Percentiles rank a stretch among this genome's conserved stretches.
These are phyloP conservation scores for Luzula sylvatica DNA, from an alignment of 176 grass and related monocot species.

Conservation along the genomic window DNA sequence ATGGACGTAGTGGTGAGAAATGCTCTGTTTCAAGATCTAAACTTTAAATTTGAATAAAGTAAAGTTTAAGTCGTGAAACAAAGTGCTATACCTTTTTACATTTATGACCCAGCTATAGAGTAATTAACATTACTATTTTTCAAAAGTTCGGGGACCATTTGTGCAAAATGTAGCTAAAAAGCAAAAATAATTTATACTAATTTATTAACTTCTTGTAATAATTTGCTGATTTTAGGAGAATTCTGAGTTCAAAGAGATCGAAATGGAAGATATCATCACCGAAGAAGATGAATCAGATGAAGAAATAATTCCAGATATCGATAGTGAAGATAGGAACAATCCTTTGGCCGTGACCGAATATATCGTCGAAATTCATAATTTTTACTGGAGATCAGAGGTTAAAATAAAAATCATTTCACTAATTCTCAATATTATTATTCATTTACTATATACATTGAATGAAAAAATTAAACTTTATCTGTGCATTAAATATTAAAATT, in stretches of 20 bases:
- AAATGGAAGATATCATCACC: slow-evolving; percentile 60
- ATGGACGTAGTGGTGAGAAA: slow-evolving; percentile 46
- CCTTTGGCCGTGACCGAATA: slow-evolving; percentile 82
- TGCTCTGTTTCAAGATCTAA: background rate
- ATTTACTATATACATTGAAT: no score
- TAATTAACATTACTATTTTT: background rate
- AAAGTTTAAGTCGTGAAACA: slow-evolving; percentile 3
- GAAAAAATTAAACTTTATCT: no score
- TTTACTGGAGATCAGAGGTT: slow-evolving; percentile 66
- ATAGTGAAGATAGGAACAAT: slow-evolving; percentile 52
- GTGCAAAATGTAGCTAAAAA: background rate
- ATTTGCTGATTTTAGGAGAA: slow-evolving; percentile 35
- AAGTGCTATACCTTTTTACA: background rate
- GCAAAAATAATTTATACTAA: background rate
- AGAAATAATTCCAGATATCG: slow-evolving; percentile 49
- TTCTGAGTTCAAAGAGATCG: slow-evolving; percentile 52
- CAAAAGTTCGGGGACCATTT: slow-evolving; percentile 5
- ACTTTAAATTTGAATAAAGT: slow-evolving; percentile 1
- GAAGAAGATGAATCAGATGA: slow-evolving; percentile 24
- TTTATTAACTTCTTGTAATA: background rate
- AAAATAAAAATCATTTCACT: background rate
- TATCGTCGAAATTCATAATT: slow-evolving; percentile 64
- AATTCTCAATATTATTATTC: no score
- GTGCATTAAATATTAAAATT: no score
- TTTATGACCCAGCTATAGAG: background rate